A percentile compares a stretch with the other conserved stretches of the same genome.
Conservation (phyloP, 805 yeast species). For the Teunomyces cretensis region DNA sequence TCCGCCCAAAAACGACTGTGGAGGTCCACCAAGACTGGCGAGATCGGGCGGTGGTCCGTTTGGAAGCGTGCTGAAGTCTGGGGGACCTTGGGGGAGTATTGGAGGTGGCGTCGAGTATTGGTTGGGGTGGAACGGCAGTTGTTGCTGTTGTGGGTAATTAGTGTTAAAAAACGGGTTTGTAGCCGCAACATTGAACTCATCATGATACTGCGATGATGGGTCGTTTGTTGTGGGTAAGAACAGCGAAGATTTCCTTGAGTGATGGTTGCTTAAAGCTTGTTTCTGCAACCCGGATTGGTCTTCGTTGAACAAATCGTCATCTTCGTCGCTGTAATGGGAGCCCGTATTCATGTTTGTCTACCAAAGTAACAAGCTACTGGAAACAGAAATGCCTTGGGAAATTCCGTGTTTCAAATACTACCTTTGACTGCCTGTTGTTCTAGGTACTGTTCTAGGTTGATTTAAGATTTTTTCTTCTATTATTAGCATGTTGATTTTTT, state of each 20-base stretch:
- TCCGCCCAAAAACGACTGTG: neutral
- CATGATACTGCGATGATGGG: neutral
- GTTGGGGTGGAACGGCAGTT: constrained; percentile 7
- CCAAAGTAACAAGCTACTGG: too few species aligned
- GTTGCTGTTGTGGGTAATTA: constrained; percentile 5
- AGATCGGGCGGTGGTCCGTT: constrained; percentile 2
- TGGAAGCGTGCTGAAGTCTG: neutral
- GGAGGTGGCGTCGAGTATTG: constrained; percentile 9
- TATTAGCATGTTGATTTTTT: constrained; percentile 7
- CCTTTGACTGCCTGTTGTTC: too few species aligned
- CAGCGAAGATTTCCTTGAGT: constrained; percentile 9
- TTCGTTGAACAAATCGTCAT: constrained; percentile 13
- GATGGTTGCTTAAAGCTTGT: constrained; percentile 3
- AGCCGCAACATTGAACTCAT: constrained; percentile 2
- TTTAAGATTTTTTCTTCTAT: constrained; percentile 1
- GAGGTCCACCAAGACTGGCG: constrained; percentile 3
- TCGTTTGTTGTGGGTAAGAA: constrained; percentile 7
- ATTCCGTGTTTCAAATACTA: neutral
- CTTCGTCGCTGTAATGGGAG: constrained; percentile 6
- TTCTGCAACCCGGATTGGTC: neutral
- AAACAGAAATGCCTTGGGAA: neutral
- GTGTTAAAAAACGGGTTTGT: constrained; percentile 9
- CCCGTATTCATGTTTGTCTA: neutral
- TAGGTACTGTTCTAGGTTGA: neutral
- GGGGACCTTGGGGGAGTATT: constrained; percentile 1